Evolutionary conservation across 805 yeast genomes (phyloP), one percentile per base, ranked within the genome.

Genomic region (Candida krabiensis): DNA sequence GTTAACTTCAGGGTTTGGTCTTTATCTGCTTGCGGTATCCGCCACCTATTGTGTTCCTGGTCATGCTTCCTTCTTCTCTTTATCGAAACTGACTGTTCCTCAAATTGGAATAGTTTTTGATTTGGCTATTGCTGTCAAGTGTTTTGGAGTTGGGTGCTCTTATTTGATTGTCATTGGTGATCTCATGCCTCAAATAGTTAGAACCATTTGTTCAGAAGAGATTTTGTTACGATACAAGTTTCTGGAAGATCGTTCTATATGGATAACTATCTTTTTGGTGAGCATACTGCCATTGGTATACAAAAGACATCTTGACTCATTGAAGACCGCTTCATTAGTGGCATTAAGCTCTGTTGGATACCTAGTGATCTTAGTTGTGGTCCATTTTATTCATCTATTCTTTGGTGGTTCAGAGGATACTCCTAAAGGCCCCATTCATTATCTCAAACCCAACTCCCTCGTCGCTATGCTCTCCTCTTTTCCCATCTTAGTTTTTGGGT

Each of bases 401-500:
- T 85, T 70, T 53, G 44, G 83, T 1, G 60, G 69, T 14, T 74
- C 78, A 25, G 89, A 83, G 50, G 71, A 80, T 13, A 63, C 71
- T 1, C 62, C 66, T 11, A 69, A 67, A 37, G 90, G 89, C 1
- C 66, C 65, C 0, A 60, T 85, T 35, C 55, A 74, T 40, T 39
- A 70, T 48, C 44, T 78, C 44, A 55, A 60, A 22, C 87, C 88
- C 1, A 52, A 56, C 18, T 60, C 73, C 4, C 56, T 70, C 12
- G 49, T 70, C 0, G 59, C 74, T 3, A 66, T 79, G n/a, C 70
- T 90, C 14, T 72, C 84, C 17, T 79, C 93, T 9, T 79, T 90
- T 58, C 95, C 97, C n/a, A 85, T 90, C 46, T 81, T 89, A 50
- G 91, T 91, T 11, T 90, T 91, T 69, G 96, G 96, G 0, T 91